Percentiles rank a stretch among this genome's conserved stretches.
Conservation (phyloP, 805 yeast species). For the Starmera dryadoides region DNA sequence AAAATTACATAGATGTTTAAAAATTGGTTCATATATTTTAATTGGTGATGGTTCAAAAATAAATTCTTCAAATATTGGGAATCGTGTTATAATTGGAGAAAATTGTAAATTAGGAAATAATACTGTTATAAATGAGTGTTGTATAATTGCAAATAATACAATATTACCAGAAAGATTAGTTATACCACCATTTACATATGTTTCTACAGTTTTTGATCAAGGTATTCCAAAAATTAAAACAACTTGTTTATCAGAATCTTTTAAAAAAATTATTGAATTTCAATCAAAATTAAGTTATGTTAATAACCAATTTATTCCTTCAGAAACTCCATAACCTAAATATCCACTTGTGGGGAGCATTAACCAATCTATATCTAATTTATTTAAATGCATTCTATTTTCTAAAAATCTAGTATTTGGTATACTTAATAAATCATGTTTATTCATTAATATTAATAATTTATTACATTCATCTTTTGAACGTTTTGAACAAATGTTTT, state of each 20-base stretch:
- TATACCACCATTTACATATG: constrained; percentile 47
- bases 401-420: constrained; percentile 8
- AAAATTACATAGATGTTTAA: neutral
- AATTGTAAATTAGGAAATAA: constrained; percentile 29
- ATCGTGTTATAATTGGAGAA: constrained; percentile 39
- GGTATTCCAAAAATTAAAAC: constrained; percentile 4
- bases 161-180: constrained; percentile 33
- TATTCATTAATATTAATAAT: constrained; percentile 14
- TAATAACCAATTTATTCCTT: constrained; percentile 21
- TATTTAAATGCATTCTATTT: constrained; percentile 4
- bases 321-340: constrained; percentile 15
- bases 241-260: constrained; percentile 19
- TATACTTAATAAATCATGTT: constrained; percentile 8
- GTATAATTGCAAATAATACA: constrained; percentile 35
- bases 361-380: constrained; percentile 7
- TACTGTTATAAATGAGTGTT: constrained; percentile 43
- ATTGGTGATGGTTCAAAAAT: constrained; percentile 30
- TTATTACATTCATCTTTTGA: constrained; percentile 4
- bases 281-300: constrained; percentile 12
- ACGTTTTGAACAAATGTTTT: too few relatives aligned
- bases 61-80: constrained; percentile 36
- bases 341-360: constrained; percentile 12
- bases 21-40: constrained; percentile 40
- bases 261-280: constrained; percentile 20
- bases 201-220: constrained; percentile 14